Evolutionary conservation across 2,329 filamentous ascomycete genomes (phyloP), one percentile per base, ranked within the genome.

Genomic region (Mycosphaerelloides madeirae): DNA sequence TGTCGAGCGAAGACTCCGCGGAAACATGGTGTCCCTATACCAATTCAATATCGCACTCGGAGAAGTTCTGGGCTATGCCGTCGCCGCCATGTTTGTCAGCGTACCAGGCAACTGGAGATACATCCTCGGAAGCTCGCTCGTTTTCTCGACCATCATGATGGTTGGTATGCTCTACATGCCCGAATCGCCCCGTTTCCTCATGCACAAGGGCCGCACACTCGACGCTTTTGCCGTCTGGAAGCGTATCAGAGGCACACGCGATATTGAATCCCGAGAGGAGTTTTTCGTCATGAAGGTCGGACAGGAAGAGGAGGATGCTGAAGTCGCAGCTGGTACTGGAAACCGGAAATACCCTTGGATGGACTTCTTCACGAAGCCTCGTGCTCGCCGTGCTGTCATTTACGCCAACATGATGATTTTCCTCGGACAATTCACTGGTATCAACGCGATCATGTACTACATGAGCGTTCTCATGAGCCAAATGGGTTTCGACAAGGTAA

Each of bases 31-130:
- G 1, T 14, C 82, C 0, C 69, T 87, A 0, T 87, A 87, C 62
- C 84, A 87, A 60, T 79, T 87, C 65, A 86, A 84, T 66, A 87
- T 87, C 57, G 84, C 84, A 0, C 72, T 87, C 0, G 84, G 84
- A 20, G 84, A 87, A 55, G 83, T 87, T 2, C 69, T 87, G 1
- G 84, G 84, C 2, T 87, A 87, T 48, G 83, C 80, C 4, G 77
- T 87, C 1, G 83, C 80, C 0, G 84, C 84, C 36, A 85, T 87
- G 44, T 87, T 87, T 64, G 70, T 86, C 49, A 75, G 71, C n/a
- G 81, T 87, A 2, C 66, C 69, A 0, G 84, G 83, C 13, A 83
- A 82, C 68, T 87, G 84, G 84, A 75, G 84, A 29, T 86, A 80
- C 61, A 87, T 87, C 48, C 77, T 87, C 1, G 84, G 83, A 3